Base-by-base conservation (phyloP, 192 early-diverging fungal species). In the Rhizophagus clarus region DNA sequence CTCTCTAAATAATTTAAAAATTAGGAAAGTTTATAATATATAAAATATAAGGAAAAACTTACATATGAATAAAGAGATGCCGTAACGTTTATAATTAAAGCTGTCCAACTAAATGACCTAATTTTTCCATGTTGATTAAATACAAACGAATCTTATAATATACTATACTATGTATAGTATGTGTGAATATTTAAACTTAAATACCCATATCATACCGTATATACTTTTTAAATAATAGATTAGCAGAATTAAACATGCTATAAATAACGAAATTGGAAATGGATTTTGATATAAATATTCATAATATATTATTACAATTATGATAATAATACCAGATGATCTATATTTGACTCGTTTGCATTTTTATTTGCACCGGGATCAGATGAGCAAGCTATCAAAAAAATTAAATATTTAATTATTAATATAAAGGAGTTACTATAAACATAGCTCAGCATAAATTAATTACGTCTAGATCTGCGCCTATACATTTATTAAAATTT, bases 281-380 rank as follows among this genome's bases (percentile, higher is more conserved):
- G 37, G 37, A 40, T 40, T 40, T 40, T 40, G 32, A 51, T 56
- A n/a, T n/a, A n/a, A 66, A 56, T 79, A 69, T 12, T 80, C 75
- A 61, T 86, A 86, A 34, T 86, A 77, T 34, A 86, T 86, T n/a
- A n/a, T n/a, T 9, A 84, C 81, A 14, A 86, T 81, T 31, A 84
- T 81, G 6, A 86, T 82, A 7, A 86, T 83, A 6, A 86, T 79
- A 9, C 85, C 85, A 2, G 83, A 81, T 1, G 79, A 76, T 61
- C 85, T 72, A 34, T n/a, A n/a, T 83, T 80, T 15, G 77, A 77
- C 60, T 86, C 85, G 3, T 34, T 34, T 34, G 2, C 34, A 5
- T 75, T 79, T 28, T 17, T 7, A 31, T 8, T 12, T 51, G 76
- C 64, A 22, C 64, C 66, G 24, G 66, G 66, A 28, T 66, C 76